Base-by-base conservation (phyloP, 2,329 filamentous ascomycete species). In the Leptographium galeiforme region DNA sequence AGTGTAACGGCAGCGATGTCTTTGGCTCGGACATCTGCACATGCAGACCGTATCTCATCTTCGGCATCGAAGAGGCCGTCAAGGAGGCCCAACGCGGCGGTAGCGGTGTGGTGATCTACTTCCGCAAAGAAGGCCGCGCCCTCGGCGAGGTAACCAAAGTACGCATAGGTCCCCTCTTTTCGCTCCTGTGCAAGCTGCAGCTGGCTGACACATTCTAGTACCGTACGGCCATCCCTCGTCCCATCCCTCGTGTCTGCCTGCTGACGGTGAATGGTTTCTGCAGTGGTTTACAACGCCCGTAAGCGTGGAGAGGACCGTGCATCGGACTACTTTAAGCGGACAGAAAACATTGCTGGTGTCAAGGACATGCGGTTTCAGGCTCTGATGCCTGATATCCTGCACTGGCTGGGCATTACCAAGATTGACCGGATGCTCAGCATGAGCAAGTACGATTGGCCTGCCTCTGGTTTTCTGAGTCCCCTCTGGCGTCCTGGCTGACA, bases 11-110 rank as follows among this genome's bases (percentile, higher is more conserved):
- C 54, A 94, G 88, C 66, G 93, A 98, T 69, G 93, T 97, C 45
- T 98, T 97, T 67, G 89, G 91, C 56, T 95, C 89, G 19, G 93
- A 98, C 66, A 97, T 97, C 63, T 97, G 93, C 72, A 97, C 93
- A 13, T 97, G 91, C 69, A 80, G 88, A 53, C 93, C 93, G 16
- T 97, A 97, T 66, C 81, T 97, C 55, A 94, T 95, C 64, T 97
- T 94, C 66, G 93, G 93, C 57, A 94, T 98, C 57, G 89, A 95
- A 64, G 93, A 97, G 68, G 93, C 93, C 13, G 91, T 98, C 61
- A 95, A 94, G 64, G 89, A 97, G 70, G 93, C 93, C 11, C 93
- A 97, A 66, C 89, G 85, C 54, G 91, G 91, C 51, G 91, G 91
- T 48, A 91, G 85, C 61, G 91, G 91, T 54, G 89, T 96, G 25